Conservation (phyloP, 805 yeast species). For the Barnettozyma californica region DNA sequence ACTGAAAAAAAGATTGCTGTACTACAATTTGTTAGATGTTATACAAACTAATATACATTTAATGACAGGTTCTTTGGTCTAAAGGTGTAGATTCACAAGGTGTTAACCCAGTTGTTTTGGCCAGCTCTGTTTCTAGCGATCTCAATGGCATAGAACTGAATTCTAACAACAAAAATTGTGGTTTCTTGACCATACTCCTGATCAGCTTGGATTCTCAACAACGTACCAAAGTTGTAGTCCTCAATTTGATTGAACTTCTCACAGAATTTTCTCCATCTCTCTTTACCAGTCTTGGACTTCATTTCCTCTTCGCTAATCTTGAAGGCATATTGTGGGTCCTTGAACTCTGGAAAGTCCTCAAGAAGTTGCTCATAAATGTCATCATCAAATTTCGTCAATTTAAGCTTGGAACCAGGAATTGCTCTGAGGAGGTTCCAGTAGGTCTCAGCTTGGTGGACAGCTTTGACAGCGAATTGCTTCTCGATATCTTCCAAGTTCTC, state of each 20-base stretch:
- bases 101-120: slow-evolving; percentile 79
- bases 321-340: slow-evolving; percentile 50
- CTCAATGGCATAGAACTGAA: slow-evolving; percentile 93
- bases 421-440: slow-evolving; percentile 79
- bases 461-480: slow-evolving; percentile 96
- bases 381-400: slow-evolving; percentile 66
- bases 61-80: not conserved
- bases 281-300: slow-evolving; percentile 77
- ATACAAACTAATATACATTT: not conserved
- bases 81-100: not conserved
- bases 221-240: slow-evolving; percentile 93
- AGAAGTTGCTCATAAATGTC: slow-evolving; percentile 58
- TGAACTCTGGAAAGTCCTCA: slow-evolving; percentile 84
- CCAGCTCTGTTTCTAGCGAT: slow-evolving; percentile 89
- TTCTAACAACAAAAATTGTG: slow-evolving; percentile 85
- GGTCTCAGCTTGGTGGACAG: slow-evolving; percentile 91
- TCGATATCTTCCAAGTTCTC: slow-evolving; percentile 95
- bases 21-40: not conserved
- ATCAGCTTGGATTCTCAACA: slow-evolving; percentile 66
- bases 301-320: slow-evolving; percentile 69
- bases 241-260: slow-evolving; percentile 79
- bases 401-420: slow-evolving; percentile 74
- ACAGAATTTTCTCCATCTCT: slow-evolving; percentile 85
- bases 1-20: slow-evolving; percentile 8
- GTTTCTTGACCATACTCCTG: slow-evolving; percentile 78